Conservation (phyloP, 768 basidiomycete genomes). For the Pisolithus tinctorius region DNA sequence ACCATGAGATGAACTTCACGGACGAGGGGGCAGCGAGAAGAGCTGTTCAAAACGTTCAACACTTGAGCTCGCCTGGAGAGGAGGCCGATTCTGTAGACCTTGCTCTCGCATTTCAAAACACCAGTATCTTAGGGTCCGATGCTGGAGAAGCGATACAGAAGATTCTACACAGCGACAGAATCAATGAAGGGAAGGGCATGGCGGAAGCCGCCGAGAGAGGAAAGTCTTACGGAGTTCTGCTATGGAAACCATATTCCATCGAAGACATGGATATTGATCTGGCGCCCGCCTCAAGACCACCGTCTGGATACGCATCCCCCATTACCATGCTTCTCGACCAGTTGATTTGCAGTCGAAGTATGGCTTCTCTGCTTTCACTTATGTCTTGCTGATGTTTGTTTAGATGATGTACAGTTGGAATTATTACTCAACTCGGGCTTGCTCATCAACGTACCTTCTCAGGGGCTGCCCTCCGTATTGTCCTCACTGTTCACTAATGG, state of each 20-base stretch:
- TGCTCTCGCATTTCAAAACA: conserved; percentile 32
- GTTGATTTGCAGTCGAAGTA: conserved; percentile 29
- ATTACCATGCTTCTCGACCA: conserved; percentile 27
- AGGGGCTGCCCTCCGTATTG: conserved; percentile 25
- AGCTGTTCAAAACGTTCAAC: conserved; percentile 24
- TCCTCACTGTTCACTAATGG: conserved; percentile 40
- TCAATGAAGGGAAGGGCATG: conserved; percentile 19
- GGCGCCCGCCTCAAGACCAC: neutral
- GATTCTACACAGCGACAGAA: conserved; percentile 39
- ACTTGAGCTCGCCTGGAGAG: conserved; percentile 9
- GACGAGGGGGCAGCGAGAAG: conserved; percentile 35
- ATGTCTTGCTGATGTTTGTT: neutral
- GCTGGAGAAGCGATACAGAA: conserved; percentile 37
- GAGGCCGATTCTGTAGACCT: conserved; percentile 19
- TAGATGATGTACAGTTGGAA: conserved; percentile 36
- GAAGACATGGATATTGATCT: conserved; percentile 19
- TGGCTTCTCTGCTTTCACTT: conserved; percentile 7
- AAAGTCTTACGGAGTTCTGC: conserved; percentile 15
- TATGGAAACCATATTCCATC: conserved; percentile 26
- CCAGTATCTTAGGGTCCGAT: conserved; percentile 21
- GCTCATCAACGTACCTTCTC: conserved; percentile 28
- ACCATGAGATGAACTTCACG: conserved; percentile 15
- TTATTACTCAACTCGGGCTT: conserved; percentile 38
- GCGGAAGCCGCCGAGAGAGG: conserved; percentile 19
- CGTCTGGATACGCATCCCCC: conserved; percentile 16